phyloP scores from a whole-genome alignment of 2,329 filamentous ascomycete species.

The Cladobotryum mycophilum region DNA sequence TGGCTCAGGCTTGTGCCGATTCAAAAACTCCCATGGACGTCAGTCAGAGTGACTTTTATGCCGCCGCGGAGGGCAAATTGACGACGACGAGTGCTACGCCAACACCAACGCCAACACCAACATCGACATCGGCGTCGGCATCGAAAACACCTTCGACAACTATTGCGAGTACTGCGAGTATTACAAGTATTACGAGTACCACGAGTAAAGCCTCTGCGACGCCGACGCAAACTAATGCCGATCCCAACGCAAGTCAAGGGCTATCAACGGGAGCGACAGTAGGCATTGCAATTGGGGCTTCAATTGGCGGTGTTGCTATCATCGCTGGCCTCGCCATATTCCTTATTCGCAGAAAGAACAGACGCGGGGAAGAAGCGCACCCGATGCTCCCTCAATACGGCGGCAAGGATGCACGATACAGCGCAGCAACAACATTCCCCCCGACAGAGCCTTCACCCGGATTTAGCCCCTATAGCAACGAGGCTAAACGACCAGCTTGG shows the following conservation, averaged over 20 bases:
- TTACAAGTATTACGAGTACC: slow-evolving; percentile 6
- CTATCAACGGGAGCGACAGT: slow-evolving; percentile 33
- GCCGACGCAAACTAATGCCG: slow-evolving; percentile 6
- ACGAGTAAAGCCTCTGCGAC: slow-evolving; percentile 12
- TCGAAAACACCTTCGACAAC: slow-evolving; percentile 7
- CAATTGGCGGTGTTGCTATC: slow-evolving; percentile 22
- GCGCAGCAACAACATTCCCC: slow-evolving; percentile 15
- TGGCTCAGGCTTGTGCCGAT: slow-evolving; percentile 37
- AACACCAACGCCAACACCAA: background rate
- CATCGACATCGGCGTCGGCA: background rate
- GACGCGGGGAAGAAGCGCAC: slow-evolving; percentile 21
- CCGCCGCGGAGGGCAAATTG: background rate
- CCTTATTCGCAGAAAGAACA: slow-evolving; percentile 23
- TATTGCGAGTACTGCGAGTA: slow-evolving; percentile 5
- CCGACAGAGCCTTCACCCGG: slow-evolving; percentile 19
- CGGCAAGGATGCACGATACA: slow-evolving; percentile 11
- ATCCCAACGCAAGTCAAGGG: slow-evolving; percentile 8
- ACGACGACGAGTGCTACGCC: background rate
- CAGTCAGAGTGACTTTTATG: slow-evolving; percentile 24
- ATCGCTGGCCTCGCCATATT: slow-evolving; percentile 20
- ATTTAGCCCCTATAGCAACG: slow-evolving; percentile 2
- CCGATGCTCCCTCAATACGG: slow-evolving; percentile 24
- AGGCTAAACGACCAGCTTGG: slow-evolving; percentile 13
- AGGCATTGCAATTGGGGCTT: slow-evolving; percentile 35
- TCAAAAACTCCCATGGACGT: slow-evolving; percentile 40